These are phyloP conservation scores for Agaricus subrufescens DNA, from an alignment of 768 basidiomycete genomes.

Conservation along the genomic window DNA sequence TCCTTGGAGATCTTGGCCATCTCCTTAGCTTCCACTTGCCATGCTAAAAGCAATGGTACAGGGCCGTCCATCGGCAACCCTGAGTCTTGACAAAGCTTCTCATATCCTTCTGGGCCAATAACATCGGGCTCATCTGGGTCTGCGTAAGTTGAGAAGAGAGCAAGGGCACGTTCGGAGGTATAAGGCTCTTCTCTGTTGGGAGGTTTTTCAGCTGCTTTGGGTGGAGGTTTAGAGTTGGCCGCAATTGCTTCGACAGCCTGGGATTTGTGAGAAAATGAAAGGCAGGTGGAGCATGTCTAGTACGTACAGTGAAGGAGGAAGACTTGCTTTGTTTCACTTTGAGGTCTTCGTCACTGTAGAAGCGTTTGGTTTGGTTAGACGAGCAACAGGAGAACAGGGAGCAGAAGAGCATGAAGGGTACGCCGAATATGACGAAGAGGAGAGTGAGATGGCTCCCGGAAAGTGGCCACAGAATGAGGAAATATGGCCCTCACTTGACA, in stretches of 20 bases:
- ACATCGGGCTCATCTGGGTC: slow-evolving; percentile 47
- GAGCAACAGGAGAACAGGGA: slow-evolving; percentile 56
- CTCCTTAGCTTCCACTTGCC: slow-evolving; percentile 67
- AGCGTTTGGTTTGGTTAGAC: slow-evolving; percentile 46
- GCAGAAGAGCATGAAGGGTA: slow-evolving; percentile 52
- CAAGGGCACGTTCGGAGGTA: slow-evolving; percentile 41
- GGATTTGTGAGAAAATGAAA: not conserved
- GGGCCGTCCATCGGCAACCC: slow-evolving; percentile 72
- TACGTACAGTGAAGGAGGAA: slow-evolving; percentile 9
- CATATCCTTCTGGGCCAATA: slow-evolving; percentile 73
- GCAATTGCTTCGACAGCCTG: slow-evolving; percentile 4
- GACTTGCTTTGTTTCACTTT: slow-evolving; percentile 10
- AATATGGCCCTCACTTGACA: slow-evolving; percentile 5
- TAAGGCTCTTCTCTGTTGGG: slow-evolving; percentile 38
- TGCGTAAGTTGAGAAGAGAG: slow-evolving; percentile 60
- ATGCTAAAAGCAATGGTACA: slow-evolving; percentile 66
- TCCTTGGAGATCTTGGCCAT: slow-evolving; percentile 67
- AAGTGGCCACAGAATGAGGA: not conserved
- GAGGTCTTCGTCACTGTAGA: slow-evolving; percentile 45
- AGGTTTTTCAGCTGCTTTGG: slow-evolving; percentile 2
- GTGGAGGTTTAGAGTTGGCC: not conserved
- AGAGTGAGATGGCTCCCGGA: slow-evolving; percentile 11
- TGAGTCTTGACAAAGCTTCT: slow-evolving; percentile 63
- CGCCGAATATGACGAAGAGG: slow-evolving; percentile 26
- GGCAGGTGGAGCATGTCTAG: not conserved